Conservation (phyloP, 1,284 basidiomycete species). For the Afroboletus lepidellus region DNA sequence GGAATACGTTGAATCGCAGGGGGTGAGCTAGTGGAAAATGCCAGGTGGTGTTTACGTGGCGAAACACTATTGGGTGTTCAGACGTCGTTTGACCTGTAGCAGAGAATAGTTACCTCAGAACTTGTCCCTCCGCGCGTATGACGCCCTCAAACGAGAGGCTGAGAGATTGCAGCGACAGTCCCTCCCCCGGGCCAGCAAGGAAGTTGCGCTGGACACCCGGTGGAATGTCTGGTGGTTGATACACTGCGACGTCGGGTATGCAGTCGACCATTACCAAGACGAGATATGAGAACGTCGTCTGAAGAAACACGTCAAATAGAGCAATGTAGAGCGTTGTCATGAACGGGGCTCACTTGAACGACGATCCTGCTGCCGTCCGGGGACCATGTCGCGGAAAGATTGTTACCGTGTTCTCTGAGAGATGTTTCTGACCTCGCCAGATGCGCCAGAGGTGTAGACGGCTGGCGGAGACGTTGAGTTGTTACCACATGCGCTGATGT, state of each 20-base stretch:
- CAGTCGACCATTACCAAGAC: slow-evolving; percentile 73
- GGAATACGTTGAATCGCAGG: slow-evolving; percentile 76
- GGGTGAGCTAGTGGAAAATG: slow-evolving; percentile 71
- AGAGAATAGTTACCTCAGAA: slow-evolving; percentile 54
- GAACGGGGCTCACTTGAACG: slow-evolving; percentile 60
- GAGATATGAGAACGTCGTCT: slow-evolving; percentile 79
- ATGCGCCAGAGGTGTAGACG: slow-evolving; percentile 73
- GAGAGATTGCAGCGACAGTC: slow-evolving; percentile 60
- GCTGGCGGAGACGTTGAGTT: slow-evolving; percentile 46
- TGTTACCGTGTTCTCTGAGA: slow-evolving; percentile 79
- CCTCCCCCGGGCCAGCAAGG: slow-evolving; percentile 78
- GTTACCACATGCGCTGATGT: not conserved
- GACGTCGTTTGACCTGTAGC: slow-evolving; percentile 1
- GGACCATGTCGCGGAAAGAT: slow-evolving; percentile 73
- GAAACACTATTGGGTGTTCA: slow-evolving; percentile 53
- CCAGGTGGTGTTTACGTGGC: slow-evolving; percentile 61
- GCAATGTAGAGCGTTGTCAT: slow-evolving; percentile 1
- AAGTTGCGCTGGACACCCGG: slow-evolving; percentile 63
- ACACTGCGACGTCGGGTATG: slow-evolving; percentile 53
- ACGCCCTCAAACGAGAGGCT: slow-evolving; percentile 79
- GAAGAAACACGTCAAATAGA: slow-evolving; percentile 8
- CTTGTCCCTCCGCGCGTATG: slow-evolving; percentile 71
- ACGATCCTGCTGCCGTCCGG: slow-evolving; percentile 76
- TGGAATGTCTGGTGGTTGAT: slow-evolving; percentile 53
- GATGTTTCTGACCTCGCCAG: slow-evolving; percentile 75